Percentiles rank a stretch among this genome's conserved stretches.
phyloP scores from a whole-genome alignment of 768 basidiomycete species.

The Gloeopeniophorella convolvens region DNA sequence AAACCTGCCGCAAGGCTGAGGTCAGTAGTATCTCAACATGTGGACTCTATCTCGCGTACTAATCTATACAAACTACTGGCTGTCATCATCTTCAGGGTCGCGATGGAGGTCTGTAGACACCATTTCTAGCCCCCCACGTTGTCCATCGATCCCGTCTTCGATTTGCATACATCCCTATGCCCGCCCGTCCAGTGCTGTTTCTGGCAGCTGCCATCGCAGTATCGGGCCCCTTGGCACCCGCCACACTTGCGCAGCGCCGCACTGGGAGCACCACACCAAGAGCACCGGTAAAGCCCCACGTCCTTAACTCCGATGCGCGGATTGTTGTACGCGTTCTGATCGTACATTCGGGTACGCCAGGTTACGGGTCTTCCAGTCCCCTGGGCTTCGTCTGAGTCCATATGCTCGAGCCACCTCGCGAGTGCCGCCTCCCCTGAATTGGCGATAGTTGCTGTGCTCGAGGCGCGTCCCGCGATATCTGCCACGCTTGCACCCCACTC shows the following conservation, averaged over 20 bases:
- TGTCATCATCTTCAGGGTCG: too few species aligned
- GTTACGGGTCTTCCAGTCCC: too few species aligned
- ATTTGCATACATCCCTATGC: not conserved
- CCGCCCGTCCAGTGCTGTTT: conserved; percentile 29
- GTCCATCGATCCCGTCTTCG: too few species aligned
- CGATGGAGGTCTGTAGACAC: too few species aligned
- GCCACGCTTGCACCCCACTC: conserved; percentile 43
- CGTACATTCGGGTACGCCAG: too few species aligned
- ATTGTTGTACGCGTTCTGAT: conserved; percentile 30
- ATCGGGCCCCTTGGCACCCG: conserved; percentile 38
- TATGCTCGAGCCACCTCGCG: conserved; percentile 48
- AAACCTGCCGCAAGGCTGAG: too few species aligned
- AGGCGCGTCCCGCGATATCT: conserved; percentile 29
- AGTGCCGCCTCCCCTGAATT: conserved; percentile 56
- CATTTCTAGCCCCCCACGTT: too few species aligned
- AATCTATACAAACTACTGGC: too few species aligned
- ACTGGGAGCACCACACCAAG: conserved; percentile 60
- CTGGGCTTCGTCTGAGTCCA: conserved; percentile 35
- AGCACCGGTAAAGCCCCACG: conserved; percentile 52
- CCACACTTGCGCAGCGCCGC: conserved; percentile 48
- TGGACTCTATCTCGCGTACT: too few species aligned
- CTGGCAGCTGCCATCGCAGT: conserved; percentile 39
- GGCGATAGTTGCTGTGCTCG: conserved; percentile 35
- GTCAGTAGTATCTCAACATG: too few species aligned
- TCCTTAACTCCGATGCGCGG: conserved; percentile 43